A percentile compares a stretch with the other conserved stretches of the same genome.
These are phyloP conservation scores for Flaveria floridana DNA, from an alignment of 140 eudicot species.

Conservation along the genomic window DNA sequence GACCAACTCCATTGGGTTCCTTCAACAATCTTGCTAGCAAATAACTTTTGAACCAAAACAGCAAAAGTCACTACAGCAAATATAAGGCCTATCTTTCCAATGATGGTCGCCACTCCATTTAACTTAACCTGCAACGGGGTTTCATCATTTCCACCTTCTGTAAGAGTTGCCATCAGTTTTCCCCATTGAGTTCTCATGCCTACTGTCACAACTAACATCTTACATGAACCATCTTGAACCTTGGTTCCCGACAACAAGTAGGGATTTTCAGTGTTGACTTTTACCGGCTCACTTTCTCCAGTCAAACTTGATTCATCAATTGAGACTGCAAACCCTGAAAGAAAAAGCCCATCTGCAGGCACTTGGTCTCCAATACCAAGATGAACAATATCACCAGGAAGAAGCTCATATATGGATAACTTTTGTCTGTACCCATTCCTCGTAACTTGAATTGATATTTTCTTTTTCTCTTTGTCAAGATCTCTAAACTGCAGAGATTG, in stretches of 20 bases:
- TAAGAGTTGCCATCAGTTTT: slow-evolving; percentile 86
- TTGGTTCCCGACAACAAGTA: slow-evolving; percentile 89
- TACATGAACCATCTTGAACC: slow-evolving; percentile 98
- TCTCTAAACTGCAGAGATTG: slow-evolving; percentile 89
- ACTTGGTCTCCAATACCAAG: slow-evolving; percentile 94
- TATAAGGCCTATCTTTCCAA: slow-evolving; percentile 86
- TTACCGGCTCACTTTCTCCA: slow-evolving; percentile 91
- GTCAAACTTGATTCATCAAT: slow-evolving; percentile 95
- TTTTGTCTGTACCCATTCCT: slow-evolving; percentile 77
- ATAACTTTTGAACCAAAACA: slow-evolving; percentile 71
- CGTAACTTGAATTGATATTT: slow-evolving; percentile 78
- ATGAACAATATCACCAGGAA: slow-evolving; percentile 92
- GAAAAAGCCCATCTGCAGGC: slow-evolving; percentile 97
- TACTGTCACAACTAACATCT: slow-evolving; percentile 84
- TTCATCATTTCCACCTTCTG: slow-evolving; percentile 69
- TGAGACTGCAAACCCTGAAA: slow-evolving; percentile 78
- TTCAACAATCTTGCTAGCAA: slow-evolving; percentile 48
- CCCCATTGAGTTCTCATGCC: slow-evolving; percentile 99
- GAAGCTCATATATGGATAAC: slow-evolving; percentile 71
- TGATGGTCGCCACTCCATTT: slow-evolving; percentile 94
- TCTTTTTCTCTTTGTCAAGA: slow-evolving; percentile 95
- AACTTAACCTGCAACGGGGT: slow-evolving; percentile 69
- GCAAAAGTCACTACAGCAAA: slow-evolving; percentile 87
- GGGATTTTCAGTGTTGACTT: slow-evolving; percentile 66
- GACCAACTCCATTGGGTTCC: slow-evolving; percentile 67